Conservation (phyloP, 345 rosid species). For the Boechera retrofracta region DNA sequence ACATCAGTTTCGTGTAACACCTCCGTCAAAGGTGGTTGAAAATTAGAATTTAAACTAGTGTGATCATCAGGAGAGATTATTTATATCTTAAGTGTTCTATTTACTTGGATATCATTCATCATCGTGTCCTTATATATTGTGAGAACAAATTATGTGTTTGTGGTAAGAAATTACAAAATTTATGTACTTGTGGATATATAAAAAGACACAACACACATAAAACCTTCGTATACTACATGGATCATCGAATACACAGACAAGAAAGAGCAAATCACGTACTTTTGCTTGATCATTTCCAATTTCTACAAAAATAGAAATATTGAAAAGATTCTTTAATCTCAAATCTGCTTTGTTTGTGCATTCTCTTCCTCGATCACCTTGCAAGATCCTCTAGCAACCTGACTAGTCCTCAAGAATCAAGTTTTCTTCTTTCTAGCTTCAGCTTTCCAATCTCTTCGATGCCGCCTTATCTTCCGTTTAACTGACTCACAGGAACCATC, state of each 20-base stretch:
- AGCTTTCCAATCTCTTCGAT: conserved; percentile 73
- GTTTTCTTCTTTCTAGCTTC: conserved; percentile 67
- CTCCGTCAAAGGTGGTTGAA: too few species aligned
- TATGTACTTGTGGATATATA: too few species aligned
- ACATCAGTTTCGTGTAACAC: too few species aligned
- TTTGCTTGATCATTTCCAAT: background rate
- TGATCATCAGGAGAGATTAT: too few species aligned
- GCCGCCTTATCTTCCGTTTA: conserved; percentile 35
- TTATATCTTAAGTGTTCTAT: too few species aligned
- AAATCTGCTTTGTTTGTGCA: background rate
- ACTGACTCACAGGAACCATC: conserved; percentile 39
- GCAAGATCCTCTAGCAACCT: conserved; percentile 22
- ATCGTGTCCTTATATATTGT: too few species aligned
- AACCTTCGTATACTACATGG: conserved; percentile 8
- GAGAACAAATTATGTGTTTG: too few species aligned
- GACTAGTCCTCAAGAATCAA: conserved; percentile 25
- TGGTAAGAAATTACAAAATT: too few species aligned
- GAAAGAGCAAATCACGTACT: conserved; percentile 1
- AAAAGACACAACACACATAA: background rate
- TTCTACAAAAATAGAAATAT: conserved; percentile 3
- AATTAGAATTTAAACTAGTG: too few species aligned
- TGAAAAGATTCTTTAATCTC: background rate
- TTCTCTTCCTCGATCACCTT: background rate
- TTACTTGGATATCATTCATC: too few species aligned
- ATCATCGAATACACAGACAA: conserved; percentile 9